Evolutionary conservation across 164 flowering plant species (phyloP).

Genomic region (Vitis labrusca): DNA sequence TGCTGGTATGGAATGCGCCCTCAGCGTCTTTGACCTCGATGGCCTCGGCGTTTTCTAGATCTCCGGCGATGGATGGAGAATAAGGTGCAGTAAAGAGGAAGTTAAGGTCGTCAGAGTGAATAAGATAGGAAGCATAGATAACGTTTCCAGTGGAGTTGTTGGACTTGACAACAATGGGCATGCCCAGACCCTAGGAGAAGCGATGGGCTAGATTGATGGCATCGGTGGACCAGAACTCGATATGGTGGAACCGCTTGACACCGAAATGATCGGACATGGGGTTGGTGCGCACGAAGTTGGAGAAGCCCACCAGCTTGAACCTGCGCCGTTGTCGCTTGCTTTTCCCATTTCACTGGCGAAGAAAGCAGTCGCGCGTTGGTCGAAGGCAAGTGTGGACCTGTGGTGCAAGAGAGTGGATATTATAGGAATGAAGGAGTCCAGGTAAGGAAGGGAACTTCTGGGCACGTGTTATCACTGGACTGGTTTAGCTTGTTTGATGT

Average conservation of each 20-base stretch:
- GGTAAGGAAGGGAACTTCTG: too few species aligned
- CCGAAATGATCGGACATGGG: conserved; percentile 69
- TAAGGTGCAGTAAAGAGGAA: conserved; percentile 88
- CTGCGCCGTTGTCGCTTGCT: conserved; percentile 1
- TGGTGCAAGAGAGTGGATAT: too few species aligned
- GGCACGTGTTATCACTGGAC: too few species aligned
- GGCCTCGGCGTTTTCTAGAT: conserved; percentile 13
- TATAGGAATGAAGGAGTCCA: too few species aligned
- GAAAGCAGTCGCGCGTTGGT: too few species aligned
- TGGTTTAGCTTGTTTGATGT: too few species aligned
- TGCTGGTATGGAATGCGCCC: conserved; percentile 40
- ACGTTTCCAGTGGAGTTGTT: conserved; percentile 82
- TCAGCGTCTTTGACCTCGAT: conserved; percentile 64
- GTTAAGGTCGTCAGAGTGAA: conserved; percentile 57
- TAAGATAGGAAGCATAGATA: conserved; percentile 69
- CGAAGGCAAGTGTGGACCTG: too few species aligned
- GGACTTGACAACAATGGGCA: conserved; percentile 67
- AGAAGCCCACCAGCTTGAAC: conserved; percentile 63
- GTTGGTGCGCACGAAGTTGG: conserved; percentile 63
- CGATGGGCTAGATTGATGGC: conserved; percentile 65
- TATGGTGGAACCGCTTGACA: conserved; percentile 74
- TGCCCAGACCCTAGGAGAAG: conserved; percentile 82
- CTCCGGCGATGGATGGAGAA: conserved; percentile 54
- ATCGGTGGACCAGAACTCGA: conserved; percentile 82
- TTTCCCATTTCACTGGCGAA: conserved; percentile 13